Percentiles rank a stretch among this genome's conserved stretches.
These are phyloP conservation scores for Purpureocillium lavendulum DNA, from an alignment of 2,329 filamentous ascomycete species.

Conservation along the genomic window DNA sequence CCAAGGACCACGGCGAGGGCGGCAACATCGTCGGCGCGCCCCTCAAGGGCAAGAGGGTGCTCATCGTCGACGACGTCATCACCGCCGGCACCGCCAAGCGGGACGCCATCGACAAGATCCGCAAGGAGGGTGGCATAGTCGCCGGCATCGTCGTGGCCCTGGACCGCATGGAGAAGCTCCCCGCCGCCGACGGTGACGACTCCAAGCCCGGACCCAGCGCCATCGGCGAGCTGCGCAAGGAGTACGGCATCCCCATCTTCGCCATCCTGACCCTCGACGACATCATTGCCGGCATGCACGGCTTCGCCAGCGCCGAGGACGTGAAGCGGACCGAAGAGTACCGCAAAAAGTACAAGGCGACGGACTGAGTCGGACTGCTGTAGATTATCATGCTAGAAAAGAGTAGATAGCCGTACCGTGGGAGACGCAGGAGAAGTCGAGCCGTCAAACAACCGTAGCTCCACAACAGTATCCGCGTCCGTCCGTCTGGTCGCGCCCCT, in stretches of 20 bases:
- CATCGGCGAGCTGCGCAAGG: slow-evolving; percentile 75
- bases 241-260: slow-evolving; percentile 76
- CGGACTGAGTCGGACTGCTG: slow-evolving; percentile 29
- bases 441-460: too few species aligned
- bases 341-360: slow-evolving; percentile 55
- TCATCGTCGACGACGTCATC: slow-evolving; percentile 95
- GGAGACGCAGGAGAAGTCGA: too few species aligned
- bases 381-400: too few species aligned
- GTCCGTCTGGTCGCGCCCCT: too few species aligned
- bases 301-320: slow-evolving; percentile 52
- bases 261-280: slow-evolving; percentile 80
- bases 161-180: slow-evolving; percentile 79
- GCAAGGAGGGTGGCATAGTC: slow-evolving; percentile 73
- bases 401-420: too few species aligned
- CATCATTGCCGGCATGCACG: slow-evolving; percentile 62
- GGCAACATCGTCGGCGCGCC: slow-evolving; percentile 85
- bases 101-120: slow-evolving; percentile 85
- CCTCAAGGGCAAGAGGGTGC: slow-evolving; percentile 73
- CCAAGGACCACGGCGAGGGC: slow-evolving; percentile 92
- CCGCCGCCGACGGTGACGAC: slow-evolving; percentile 55
- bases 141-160: slow-evolving; percentile 84
- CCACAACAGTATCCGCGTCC: too few species aligned
- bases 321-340: slow-evolving; percentile 66
- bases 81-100: slow-evolving; percentile 91
- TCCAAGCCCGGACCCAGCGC: slow-evolving; percentile 65